Evolutionary conservation across 2,329 filamentous ascomycete genomes (phyloP), one percentile per base, ranked within the genome.

Genomic region (Verticillium albo-atrum): DNA sequence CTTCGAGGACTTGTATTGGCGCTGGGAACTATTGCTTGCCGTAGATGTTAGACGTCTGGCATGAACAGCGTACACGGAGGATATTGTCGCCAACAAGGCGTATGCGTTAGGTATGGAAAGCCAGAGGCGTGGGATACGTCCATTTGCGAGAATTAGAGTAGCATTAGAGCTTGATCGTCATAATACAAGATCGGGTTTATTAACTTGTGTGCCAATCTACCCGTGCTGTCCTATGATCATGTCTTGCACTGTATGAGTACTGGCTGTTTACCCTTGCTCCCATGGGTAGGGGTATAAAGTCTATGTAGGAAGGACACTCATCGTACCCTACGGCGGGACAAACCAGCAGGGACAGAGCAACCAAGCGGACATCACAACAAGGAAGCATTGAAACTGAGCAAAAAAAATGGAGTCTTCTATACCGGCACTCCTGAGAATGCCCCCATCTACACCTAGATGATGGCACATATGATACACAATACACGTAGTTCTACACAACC

Each of bases 401-500:
- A 37, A 50, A 50, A 42, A 42, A 50, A 50, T 14, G 42, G 10
- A 47, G 42, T 61, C 57, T 62, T 59, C 59, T 54, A 59, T 52
- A 59, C 56, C 42, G 56, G 51, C 59, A 57, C 59, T 58, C 54
- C 20, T 55, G 53, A 14, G 54, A 61, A 55, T 61, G 61, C 61
- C 52, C 42, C 61, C 61, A 61, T 62, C 61, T 61, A 62, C 57
- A 57, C 59, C 34, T 60, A 61, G 54, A 58, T 60, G 61, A 62
- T 62, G 61, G 58, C 60, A 63, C 57, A 63, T 63, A 50, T 50
- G 42, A 50, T 50, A 50, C 42, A 63, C 58, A 63, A 60, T 63
- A 63, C 61, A 63, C 51, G 56, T 63, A 62, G 42, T 63, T 60
- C 61, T 63, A 63, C 61, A 63, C 57, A 42, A 61, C 55, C 59